phyloP scores from a whole-genome alignment of 2,329 filamentous ascomycete species.

The Fusarium secorum region DNA sequence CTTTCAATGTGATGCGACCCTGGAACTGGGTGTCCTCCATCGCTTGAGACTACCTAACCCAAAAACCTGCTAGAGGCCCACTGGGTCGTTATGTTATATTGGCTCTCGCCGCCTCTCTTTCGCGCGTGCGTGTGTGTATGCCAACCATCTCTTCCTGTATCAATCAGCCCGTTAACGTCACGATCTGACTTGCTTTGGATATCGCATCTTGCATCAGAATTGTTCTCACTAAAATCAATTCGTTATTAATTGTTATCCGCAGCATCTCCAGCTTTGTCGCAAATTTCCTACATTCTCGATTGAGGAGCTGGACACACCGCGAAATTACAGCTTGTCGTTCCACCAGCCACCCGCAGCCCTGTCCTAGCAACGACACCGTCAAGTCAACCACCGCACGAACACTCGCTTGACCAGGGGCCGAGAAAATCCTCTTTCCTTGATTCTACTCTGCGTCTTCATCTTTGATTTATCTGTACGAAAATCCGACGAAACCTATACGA shows the following conservation, averaged over 20 bases:
- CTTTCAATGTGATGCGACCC: conserved; percentile 17
- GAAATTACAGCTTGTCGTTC: conserved; percentile 34
- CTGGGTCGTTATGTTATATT: conserved; percentile 33
- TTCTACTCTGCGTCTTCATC: conserved; percentile 23
- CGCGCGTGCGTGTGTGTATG: conserved; percentile 11
- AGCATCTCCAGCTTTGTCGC: background rate
- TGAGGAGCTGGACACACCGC: conserved; percentile 22
- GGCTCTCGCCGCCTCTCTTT: conserved; percentile 31
- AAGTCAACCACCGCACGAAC: conserved; percentile 33
- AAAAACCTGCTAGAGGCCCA: conserved; percentile 31
- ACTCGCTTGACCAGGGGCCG: conserved; percentile 17
- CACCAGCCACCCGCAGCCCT: conserved; percentile 33
- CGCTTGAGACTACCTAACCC: conserved; percentile 32
- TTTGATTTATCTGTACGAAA: conserved; percentile 6
- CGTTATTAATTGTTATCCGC: background rate
- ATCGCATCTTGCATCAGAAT: background rate
- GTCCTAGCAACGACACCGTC: conserved; percentile 35
- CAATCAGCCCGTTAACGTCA: conserved; percentile 16
- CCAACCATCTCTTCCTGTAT: conserved; percentile 29
- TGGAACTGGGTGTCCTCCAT: conserved; percentile 19
- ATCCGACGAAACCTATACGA: conserved; percentile 9
- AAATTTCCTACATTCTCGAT: background rate
- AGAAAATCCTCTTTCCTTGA: conserved; percentile 31
- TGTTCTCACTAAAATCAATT: background rate
- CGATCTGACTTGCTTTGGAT: background rate